These are phyloP conservation scores for Monosporozyma aquatica DNA, from an alignment of 805 yeast species.

Conservation along the genomic window DNA sequence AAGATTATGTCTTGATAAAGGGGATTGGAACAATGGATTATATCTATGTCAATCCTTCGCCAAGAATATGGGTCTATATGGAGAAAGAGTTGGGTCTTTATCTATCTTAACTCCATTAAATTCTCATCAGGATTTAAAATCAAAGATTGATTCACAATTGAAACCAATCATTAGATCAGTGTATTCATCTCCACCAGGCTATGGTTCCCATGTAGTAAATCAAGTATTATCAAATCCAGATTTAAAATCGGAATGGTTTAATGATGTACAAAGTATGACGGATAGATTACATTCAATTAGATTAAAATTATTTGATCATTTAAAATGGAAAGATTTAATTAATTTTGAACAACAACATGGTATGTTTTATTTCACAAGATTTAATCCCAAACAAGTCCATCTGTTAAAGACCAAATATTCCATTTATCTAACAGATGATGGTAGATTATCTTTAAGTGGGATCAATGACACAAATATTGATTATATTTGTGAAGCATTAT, in stretches of 20 bases:
- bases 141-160: constrained; percentile 63
- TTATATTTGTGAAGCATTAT: constrained; percentile 31
- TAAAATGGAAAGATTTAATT: constrained; percentile 78
- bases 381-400: constrained; percentile 59
- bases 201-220: constrained; percentile 86
- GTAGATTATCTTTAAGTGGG: constrained; percentile 88
- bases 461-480: constrained; percentile 73
- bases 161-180: constrained; percentile 77
- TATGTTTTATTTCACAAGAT: constrained; percentile 92
- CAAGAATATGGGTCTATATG: constrained; percentile 90
- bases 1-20: constrained; percentile 27
- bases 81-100: constrained; percentile 88
- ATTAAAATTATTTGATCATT: constrained; percentile 47
- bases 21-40: constrained; percentile 37
- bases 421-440: constrained; percentile 81
- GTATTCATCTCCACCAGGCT: constrained; percentile 90
- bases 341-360: constrained; percentile 63
- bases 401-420: constrained; percentile 61
- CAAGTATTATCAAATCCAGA: constrained; percentile 53
- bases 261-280: constrained; percentile 71
- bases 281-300: constrained; percentile 72
- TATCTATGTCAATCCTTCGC: constrained; percentile 86
- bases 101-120: constrained; percentile 46
- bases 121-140: constrained; percentile 31
- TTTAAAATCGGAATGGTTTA: constrained; percentile 66